Percentiles rank a stretch among this genome's conserved stretches.
phyloP scores from a whole-genome alignment of 2,329 filamentous ascomycete genomes.

The Clonostachys rosea region DNA sequence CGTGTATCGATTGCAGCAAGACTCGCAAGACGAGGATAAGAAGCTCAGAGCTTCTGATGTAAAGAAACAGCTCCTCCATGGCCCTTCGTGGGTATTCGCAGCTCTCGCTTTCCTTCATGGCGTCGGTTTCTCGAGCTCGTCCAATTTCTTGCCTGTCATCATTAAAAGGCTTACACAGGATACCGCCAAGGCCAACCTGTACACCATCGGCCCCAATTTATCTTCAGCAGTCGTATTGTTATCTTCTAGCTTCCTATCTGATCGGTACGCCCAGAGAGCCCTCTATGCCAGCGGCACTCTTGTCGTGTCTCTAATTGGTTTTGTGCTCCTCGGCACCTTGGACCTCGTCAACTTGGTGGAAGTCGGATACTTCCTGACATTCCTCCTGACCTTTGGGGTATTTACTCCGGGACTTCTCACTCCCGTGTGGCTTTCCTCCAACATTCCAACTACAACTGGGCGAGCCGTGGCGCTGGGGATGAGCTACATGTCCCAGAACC shows the following conservation, averaged over 20 bases:
- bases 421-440: conserved; percentile 4
- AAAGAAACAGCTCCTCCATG: conserved; percentile 10
- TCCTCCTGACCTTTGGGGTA: conserved; percentile 11
- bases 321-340: conserved; percentile 10
- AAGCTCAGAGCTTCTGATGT: conserved; percentile 12
- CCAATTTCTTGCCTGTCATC: conserved; percentile 16
- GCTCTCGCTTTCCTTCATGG: conserved; percentile 15
- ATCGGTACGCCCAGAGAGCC: conserved; percentile 9
- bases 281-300: conserved; percentile 9
- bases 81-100: conserved; percentile 13
- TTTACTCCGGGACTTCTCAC: conserved; percentile 8
- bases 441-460: conserved; percentile 4
- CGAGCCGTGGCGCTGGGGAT: conserved; percentile 3
- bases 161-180: conserved; percentile 25
- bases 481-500: conserved; percentile 5
- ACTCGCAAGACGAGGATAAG: conserved; percentile 11
- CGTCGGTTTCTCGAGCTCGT: conserved; percentile 13
- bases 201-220: conserved; percentile 15
- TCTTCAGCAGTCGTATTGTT: conserved; percentile 8
- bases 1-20: conserved; percentile 12
- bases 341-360: conserved; percentile 8
- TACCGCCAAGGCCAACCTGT: conserved; percentile 16
- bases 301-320: conserved; percentile 8
- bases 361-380: conserved; percentile 15
- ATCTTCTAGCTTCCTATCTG: conserved; percentile 8